Conservation (phyloP, 306 rosid species). For the Bauhinia variegata region DNA sequence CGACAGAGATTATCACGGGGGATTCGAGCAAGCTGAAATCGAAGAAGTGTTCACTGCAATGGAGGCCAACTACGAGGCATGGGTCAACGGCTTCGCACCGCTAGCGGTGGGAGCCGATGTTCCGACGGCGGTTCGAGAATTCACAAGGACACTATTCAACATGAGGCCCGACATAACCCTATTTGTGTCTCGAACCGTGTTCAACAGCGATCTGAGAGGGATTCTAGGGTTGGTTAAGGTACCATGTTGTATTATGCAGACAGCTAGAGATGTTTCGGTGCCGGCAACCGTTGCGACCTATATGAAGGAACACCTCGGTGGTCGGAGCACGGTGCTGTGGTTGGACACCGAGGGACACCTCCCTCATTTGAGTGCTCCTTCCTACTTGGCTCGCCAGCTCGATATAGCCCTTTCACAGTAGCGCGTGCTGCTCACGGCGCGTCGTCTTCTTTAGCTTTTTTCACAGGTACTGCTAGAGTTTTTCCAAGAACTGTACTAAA, state of each 20-base stretch:
- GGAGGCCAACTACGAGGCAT: constrained; percentile 79
- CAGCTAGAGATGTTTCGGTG: constrained; percentile 70
- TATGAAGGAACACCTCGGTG: constrained; percentile 78
- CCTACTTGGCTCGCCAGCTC: constrained; percentile 58
- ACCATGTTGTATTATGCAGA: constrained; percentile 83
- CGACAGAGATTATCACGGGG: constrained; percentile 85
- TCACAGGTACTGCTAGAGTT: constrained; percentile 3
- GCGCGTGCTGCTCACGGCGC: constrained; percentile 30
- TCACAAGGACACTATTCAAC: constrained; percentile 83
- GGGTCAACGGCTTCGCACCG: constrained; percentile 90
- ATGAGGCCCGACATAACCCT: constrained; percentile 93
- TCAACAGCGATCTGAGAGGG: constrained; percentile 84
- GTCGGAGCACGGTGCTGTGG: constrained; percentile 70
- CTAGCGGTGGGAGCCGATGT: constrained; percentile 85
- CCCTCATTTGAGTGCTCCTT: constrained; percentile 87
- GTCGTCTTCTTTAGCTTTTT: background rate
- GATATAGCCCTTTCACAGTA: constrained; percentile 63
- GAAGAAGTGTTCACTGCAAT: constrained; percentile 70
- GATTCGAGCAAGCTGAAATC: constrained; percentile 70
- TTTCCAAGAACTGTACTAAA: constrained; percentile 4
- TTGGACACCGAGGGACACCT: constrained; percentile 90
- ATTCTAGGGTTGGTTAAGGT: constrained; percentile 74
- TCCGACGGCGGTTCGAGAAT: constrained; percentile 77
- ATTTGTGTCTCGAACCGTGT: constrained; percentile 63
- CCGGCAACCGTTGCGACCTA: constrained; percentile 78